Conservation (phyloP, 257 asterid genomes). For the Scutellaria minor region DNA sequence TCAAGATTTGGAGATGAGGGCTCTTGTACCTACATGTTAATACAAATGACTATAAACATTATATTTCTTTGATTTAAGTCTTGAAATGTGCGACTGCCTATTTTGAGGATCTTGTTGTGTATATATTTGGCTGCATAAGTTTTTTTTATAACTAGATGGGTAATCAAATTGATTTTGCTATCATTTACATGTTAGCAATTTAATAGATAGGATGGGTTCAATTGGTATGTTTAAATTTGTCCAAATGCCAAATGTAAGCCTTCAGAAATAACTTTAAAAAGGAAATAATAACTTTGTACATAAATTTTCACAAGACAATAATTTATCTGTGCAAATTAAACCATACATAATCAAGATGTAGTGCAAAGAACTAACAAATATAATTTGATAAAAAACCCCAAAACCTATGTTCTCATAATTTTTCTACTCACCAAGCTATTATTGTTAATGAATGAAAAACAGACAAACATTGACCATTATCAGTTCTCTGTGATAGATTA, state of each 20-base stretch:
- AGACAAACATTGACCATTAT: conserved; percentile 28
- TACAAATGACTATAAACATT: conserved; percentile 20
- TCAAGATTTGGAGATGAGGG: conserved; percentile 25
- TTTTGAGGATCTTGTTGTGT: background rate
- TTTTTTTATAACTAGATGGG: too few relatives aligned
- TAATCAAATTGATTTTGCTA: too few relatives aligned
- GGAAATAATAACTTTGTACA: background rate
- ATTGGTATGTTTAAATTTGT: too few relatives aligned
- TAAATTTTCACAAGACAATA: background rate
- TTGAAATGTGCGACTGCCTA: background rate
- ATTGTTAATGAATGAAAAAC: conserved; percentile 42
- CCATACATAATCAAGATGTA: conserved; percentile 21
- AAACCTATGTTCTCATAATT: conserved; percentile 11
- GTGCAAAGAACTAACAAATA: conserved; percentile 29
- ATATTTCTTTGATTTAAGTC: background rate
- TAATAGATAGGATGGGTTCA: too few relatives aligned
- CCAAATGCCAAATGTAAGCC: too few relatives aligned
- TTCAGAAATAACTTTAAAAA: too few relatives aligned
- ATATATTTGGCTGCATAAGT: too few relatives aligned
- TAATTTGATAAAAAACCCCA: background rate
- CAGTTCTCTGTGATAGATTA: conserved; percentile 22
- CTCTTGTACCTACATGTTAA: conserved; percentile 41
- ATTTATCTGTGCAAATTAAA: background rate
- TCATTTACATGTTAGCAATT: too few relatives aligned
- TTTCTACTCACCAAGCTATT: conserved; percentile 31